Conservation (phyloP, 768 basidiomycete genomes). For the Macrocybe gigantea region DNA sequence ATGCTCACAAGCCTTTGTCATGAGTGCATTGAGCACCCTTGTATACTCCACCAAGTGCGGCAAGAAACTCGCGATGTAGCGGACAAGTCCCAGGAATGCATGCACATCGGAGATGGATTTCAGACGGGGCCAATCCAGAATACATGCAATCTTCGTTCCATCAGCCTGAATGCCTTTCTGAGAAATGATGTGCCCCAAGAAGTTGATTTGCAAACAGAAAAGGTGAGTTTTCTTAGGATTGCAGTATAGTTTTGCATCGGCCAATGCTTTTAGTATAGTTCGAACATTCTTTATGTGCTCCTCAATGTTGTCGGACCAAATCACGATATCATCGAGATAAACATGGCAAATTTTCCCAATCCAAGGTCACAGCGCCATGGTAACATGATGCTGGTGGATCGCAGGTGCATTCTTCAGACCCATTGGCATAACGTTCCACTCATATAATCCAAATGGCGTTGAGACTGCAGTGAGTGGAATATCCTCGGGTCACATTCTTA, state of each 20-base stretch:
- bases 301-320: conserved; percentile 31
- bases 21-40: not conserved
- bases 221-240: conserved; percentile 17
- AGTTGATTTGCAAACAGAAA: conserved; percentile 10
- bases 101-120: conserved; percentile 10
- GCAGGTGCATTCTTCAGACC: conserved; percentile 18
- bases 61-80: conserved; percentile 18
- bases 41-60: conserved; percentile 13
- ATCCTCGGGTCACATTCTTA: conserved; percentile 18
- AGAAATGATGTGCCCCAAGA: conserved; percentile 23
- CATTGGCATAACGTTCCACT: conserved; percentile 20
- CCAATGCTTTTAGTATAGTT: conserved; percentile 17
- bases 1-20: not conserved
- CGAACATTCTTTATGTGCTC: conserved; percentile 23
- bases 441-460: conserved; percentile 29
- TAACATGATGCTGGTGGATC: conserved; percentile 21
- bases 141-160: conserved; percentile 13
- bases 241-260: conserved; percentile 5
- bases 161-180: conserved; percentile 15
- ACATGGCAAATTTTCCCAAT: conserved; percentile 26
- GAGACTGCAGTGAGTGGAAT: conserved; percentile 24
- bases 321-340: conserved; percentile 39
- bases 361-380: conserved; percentile 13
- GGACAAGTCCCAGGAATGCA: conserved; percentile 14
- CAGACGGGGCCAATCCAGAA: conserved; percentile 19